phyloP scores from a whole-genome alignment of 306 rosid species.

The Pueraria montana region DNA sequence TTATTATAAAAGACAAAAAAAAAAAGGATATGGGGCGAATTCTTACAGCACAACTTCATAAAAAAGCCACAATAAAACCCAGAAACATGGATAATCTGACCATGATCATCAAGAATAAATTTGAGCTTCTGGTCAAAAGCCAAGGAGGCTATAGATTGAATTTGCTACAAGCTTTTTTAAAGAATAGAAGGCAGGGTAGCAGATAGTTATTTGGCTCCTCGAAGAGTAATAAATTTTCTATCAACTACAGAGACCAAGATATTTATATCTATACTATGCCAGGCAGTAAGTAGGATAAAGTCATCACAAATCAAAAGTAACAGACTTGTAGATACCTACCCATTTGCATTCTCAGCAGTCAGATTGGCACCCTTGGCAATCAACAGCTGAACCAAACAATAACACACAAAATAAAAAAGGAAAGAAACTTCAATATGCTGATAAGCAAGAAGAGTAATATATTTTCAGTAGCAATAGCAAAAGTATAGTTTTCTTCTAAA shows the following conservation, averaged over 20 bases:
- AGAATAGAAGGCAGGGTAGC: neutral
- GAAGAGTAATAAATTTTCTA: no score
- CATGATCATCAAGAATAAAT: slow-evolving; percentile 25
- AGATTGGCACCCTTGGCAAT: slow-evolving; percentile 85
- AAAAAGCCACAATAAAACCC: neutral
- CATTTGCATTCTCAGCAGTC: slow-evolving; percentile 80
- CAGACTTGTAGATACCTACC: slow-evolving; percentile 62
- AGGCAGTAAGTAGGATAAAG: slow-evolving; percentile 21
- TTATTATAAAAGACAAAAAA: neutral
- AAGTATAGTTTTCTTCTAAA: slow-evolving; percentile 10
- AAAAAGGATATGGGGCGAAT: neutral
- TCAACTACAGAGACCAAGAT: no score
- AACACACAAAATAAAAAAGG: slow-evolving; percentile 34
- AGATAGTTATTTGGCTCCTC: slow-evolving; percentile 37
- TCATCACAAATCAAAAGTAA: slow-evolving; percentile 37
- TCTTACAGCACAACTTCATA: slow-evolving; percentile 5
- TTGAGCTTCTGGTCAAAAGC: slow-evolving; percentile 29
- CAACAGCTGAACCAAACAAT: slow-evolving; percentile 73
- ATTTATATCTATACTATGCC: slow-evolving; percentile 5
- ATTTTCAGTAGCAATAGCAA: slow-evolving; percentile 22
- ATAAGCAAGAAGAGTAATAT: slow-evolving; percentile 29
- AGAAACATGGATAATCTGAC: slow-evolving; percentile 25
- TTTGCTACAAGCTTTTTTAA: neutral
- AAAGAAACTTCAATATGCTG: slow-evolving; percentile 45
- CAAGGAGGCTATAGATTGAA: neutral